These are phyloP conservation scores for Cicer arietinum DNA, from an alignment of 306 rosid genomes.

Conservation along the genomic window DNA sequence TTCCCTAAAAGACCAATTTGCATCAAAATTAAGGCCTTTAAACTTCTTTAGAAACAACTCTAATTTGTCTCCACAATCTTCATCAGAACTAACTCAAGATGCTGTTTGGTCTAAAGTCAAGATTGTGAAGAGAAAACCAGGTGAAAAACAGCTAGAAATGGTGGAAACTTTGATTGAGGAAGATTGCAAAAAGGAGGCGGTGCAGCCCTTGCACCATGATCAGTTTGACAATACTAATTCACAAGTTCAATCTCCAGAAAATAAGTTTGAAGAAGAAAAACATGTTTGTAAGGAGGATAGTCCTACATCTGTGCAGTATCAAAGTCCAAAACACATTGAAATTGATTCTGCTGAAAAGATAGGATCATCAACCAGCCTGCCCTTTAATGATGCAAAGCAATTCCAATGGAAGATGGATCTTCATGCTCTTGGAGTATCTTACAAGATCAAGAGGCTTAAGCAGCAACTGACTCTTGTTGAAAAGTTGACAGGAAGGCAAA, in stretches of 20 bases:
- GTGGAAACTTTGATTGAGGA: constrained; percentile 54
- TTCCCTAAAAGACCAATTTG: constrained; percentile 68
- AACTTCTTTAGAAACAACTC: constrained; percentile 47
- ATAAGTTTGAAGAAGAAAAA: constrained; percentile 49
- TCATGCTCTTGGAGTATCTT: constrained; percentile 88
- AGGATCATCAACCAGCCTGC: constrained; percentile 50
- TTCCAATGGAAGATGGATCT: constrained; percentile 90
- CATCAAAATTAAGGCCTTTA: constrained; percentile 56
- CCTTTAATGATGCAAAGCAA: constrained; percentile 59
- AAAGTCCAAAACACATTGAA: constrained; percentile 38
- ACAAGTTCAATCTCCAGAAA: constrained; percentile 51
- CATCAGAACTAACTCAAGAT: constrained; percentile 52
- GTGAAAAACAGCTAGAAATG: constrained; percentile 57
- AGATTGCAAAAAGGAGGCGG: constrained; percentile 44
- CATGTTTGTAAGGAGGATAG: constrained; percentile 36
- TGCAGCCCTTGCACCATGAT: constrained; percentile 19
- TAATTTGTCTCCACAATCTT: constrained; percentile 48
- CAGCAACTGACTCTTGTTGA: constrained; percentile 88
- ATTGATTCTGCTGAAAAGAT: constrained; percentile 41
- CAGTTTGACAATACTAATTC: constrained; percentile 31
- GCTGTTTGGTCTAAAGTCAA: constrained; percentile 55
- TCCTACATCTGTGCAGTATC: constrained; percentile 39
- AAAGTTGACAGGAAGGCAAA: constrained; percentile 78
- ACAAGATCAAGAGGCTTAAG: constrained; percentile 91
- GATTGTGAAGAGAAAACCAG: constrained; percentile 56